Evolutionary conservation across 2,329 filamentous ascomycete species (phyloP), one percentile per base, ranked within the genome.

Genomic region (Achaetomium macrosporum): DNA sequence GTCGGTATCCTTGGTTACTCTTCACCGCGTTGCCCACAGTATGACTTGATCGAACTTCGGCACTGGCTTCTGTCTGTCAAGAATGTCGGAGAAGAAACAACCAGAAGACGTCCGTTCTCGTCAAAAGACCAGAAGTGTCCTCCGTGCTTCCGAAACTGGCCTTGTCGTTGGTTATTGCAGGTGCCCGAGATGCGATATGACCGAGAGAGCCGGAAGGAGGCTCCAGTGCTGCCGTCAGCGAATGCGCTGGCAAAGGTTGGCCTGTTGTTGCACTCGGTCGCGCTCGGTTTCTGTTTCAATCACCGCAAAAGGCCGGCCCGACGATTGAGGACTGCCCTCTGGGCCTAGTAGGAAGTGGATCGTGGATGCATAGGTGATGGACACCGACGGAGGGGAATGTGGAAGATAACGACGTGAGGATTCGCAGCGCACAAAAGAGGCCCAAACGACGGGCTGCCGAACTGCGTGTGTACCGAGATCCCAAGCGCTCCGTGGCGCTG

Each of bases 281-380:
- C 35, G 4, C 4, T 25, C 25, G 25, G 7, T 25, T 25, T 25
- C 25, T 25, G 25, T 13, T 42, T n/a, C 8, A 19, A 42, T 25
- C 15, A 7, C 37, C 31, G 16, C 37, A 19, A 25, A 39, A 30
- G 30, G 1, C 30, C 19, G 33, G 5, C 35, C 16, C n/a, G 39
- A 41, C 30, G 47, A 59, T 58, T 59, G 54, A 51, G 56, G 53
- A 58, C 55, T 50, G 42, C 20, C 40, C 44, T 33, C 50, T 25
- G 53, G 49, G 54, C 42, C 48, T 29, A 39, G 41, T 35, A 36
- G 53, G 46, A 41, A 47, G 39, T 16, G 40, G 45, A 19, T 39
- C n/a, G 37, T 49, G 58, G 35, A 17, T 3, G 11, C 51, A 39
- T 31, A 53, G 55, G 42, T 61, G 60, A 60, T 60, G 59, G 60